phyloP scores from a whole-genome alignment of 2,329 filamentous ascomycete genomes.

The Endoconidiophora polonica region DNA sequence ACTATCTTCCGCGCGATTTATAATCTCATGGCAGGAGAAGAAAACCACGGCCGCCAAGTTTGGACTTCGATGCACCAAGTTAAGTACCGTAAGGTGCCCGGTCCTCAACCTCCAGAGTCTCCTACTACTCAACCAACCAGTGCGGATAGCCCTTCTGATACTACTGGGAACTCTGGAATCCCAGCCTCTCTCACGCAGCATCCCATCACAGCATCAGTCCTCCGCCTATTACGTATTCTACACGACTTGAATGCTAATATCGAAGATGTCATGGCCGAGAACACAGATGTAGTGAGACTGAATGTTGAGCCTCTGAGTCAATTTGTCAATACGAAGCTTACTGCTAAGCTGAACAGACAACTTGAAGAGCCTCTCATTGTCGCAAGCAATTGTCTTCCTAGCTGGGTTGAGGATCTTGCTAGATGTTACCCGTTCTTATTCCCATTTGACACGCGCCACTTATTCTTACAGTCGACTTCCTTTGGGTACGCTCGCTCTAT shows the following conservation, averaged over 20 bases:
- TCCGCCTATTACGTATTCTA: slow-evolving; percentile 73
- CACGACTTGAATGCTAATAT: slow-evolving; percentile 88
- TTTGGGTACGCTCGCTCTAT: slow-evolving; percentile 97
- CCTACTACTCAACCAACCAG: slow-evolving; percentile 24
- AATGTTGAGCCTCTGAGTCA: slow-evolving; percentile 74
- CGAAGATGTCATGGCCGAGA: slow-evolving; percentile 73
- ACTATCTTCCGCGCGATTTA: slow-evolving; percentile 94
- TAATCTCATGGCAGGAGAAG: slow-evolving; percentile 23
- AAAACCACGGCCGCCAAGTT: slow-evolving; percentile 45
- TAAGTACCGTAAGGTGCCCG: slow-evolving; percentile 74
- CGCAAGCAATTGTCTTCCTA: slow-evolving; percentile 86
- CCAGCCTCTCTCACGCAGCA: slow-evolving; percentile 70
- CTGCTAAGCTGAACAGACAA: slow-evolving; percentile 91
- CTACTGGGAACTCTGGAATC: slow-evolving; percentile 36
- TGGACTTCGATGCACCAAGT: slow-evolving; percentile 86
- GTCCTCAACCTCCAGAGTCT: slow-evolving; percentile 58
- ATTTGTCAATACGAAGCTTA: slow-evolving; percentile 97
- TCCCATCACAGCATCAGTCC: slow-evolving; percentile 69
- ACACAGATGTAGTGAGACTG: slow-evolving; percentile 51
- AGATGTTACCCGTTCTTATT: slow-evolving; percentile 93
- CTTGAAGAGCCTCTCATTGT: slow-evolving; percentile 93
- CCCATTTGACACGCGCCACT: slow-evolving; percentile 89
- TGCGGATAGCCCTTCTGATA: not conserved
- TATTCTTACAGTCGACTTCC: slow-evolving; percentile 94
- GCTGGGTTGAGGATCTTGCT: slow-evolving; percentile 89